Base-by-base conservation (phyloP, 495 filamentous ascomycete species). In the Tirmania nivea region DNA sequence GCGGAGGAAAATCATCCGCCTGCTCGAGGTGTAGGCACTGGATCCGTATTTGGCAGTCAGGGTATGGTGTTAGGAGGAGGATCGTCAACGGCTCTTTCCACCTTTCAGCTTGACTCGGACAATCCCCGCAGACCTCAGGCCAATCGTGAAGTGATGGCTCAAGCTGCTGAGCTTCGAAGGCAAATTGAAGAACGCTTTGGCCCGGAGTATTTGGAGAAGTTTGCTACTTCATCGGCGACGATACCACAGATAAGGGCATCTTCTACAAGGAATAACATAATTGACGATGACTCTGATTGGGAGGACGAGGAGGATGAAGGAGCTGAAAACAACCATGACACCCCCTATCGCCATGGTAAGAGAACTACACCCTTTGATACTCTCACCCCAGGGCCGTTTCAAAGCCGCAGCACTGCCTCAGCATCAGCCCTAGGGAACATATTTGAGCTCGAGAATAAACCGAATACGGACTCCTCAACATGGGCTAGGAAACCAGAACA, bases 111-210 rank as follows among this genome's bases (percentile, higher is more conserved):
- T 14, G 39, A 45, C 14, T 58, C 59, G 10, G 52, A 48, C 10
- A 48, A 60, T 17, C 54, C 48, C 31, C 48, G 35, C 9, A 61
- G 59, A n/a, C 59, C 59, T 9, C 59, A 54, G 31, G 55, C 54
- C 5, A 55, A 52, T 9, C 63, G 68, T 53, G 64, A 63, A 37
- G 55, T 52, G 19, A 59, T 64, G 34, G 62, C 66, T 34, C 60
- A 63, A 31, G 69, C 64, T 48, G 55, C 67, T 10, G 66, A 68
- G 50, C 65, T 72, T 25, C 64, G 66, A 53, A 60, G 68, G 31
- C 58, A 61, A 19, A 58, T 69, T 45, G 70, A 70, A 54, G 71
- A 71, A 52, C 56, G 54, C 14, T 34, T 53, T 48, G 54, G 52
- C 51, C 35, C 48, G 37, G 55, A 49, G 39, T n/a, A 31, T 20